Evolutionary conservation across 2,329 filamentous ascomycete species (phyloP).

Genomic region (Talaromyces sp.): DNA sequence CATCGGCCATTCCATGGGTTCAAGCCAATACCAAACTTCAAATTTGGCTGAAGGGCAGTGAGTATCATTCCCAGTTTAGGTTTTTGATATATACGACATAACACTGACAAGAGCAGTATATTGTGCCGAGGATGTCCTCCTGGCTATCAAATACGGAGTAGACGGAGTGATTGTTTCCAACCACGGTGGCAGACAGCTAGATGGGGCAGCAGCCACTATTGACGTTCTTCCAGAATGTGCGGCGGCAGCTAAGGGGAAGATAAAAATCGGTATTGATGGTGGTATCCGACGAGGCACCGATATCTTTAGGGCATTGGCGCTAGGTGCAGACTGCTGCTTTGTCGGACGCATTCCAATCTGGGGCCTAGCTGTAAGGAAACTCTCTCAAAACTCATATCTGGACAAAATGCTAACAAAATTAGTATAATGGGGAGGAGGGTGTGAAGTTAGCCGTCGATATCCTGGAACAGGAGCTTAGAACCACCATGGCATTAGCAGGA

Average conservation of each 20-base stretch:
- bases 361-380: slow-evolving; percentile 18
- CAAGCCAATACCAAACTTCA: background rate
- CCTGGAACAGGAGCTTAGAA: slow-evolving; percentile 34
- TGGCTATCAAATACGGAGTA: slow-evolving; percentile 38
- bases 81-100: too few relatives aligned
- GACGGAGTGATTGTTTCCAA: slow-evolving; percentile 44
- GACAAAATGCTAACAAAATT: slow-evolving; percentile 3
- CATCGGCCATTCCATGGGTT: too few relatives aligned
- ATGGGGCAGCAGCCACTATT: slow-evolving; percentile 42
- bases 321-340: slow-evolving; percentile 38
- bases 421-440: slow-evolving; percentile 39
- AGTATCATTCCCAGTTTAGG: too few relatives aligned
- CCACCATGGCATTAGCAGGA: slow-evolving; percentile 38
- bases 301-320: slow-evolving; percentile 41
- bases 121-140: slow-evolving; percentile 38
- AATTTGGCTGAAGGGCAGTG: too few relatives aligned
- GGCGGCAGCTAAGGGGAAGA: slow-evolving; percentile 32
- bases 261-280: slow-evolving; percentile 38
- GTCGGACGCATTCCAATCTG: slow-evolving; percentile 38
- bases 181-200: slow-evolving; percentile 43
- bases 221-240: slow-evolving; percentile 37
- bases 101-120: slow-evolving; percentile 17
- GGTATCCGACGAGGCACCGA: slow-evolving; percentile 40
- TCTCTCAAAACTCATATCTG: background rate
- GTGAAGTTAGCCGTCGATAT: slow-evolving; percentile 39